Conservation (phyloP, 305 asterid genomes). For the Solanum hybrid region DNA sequence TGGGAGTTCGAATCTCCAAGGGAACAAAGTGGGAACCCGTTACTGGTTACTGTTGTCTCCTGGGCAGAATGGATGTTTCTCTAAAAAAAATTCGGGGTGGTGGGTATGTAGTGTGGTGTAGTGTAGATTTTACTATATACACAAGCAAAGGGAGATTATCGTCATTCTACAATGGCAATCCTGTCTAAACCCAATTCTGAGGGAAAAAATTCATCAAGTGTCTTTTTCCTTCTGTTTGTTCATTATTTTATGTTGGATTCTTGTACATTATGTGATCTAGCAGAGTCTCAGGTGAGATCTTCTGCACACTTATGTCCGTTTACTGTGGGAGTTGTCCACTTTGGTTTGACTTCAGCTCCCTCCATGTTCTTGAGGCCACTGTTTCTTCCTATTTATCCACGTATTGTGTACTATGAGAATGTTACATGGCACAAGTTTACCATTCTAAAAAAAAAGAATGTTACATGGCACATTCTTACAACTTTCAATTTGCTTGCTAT, state of each 20-base stretch:
- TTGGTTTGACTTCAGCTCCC: not conserved
- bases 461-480: not conserved
- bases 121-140: not conserved
- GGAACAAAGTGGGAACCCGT: not conserved
- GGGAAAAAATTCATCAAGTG: not conserved
- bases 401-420: not conserved
- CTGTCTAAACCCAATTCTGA: not conserved
- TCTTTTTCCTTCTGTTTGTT: not conserved
- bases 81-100: not conserved
- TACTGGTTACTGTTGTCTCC: not conserved
- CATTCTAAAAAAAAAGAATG: not conserved
- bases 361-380: not conserved
- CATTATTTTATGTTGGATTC: not conserved
- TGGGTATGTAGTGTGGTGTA: not conserved
- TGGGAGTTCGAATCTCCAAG: not conserved
- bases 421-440: not conserved
- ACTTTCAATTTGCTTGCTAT: not conserved
- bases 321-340: not conserved
- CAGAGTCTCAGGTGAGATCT: not conserved
- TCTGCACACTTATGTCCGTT: not conserved
- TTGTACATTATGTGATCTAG: not conserved
- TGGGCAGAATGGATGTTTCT: not conserved
- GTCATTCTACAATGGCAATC: not conserved
- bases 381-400: not conserved
- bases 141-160: not conserved